Evolutionary conservation across 176 grass and related monocot species (phyloP).

Genomic region (Avena atlantica): DNA sequence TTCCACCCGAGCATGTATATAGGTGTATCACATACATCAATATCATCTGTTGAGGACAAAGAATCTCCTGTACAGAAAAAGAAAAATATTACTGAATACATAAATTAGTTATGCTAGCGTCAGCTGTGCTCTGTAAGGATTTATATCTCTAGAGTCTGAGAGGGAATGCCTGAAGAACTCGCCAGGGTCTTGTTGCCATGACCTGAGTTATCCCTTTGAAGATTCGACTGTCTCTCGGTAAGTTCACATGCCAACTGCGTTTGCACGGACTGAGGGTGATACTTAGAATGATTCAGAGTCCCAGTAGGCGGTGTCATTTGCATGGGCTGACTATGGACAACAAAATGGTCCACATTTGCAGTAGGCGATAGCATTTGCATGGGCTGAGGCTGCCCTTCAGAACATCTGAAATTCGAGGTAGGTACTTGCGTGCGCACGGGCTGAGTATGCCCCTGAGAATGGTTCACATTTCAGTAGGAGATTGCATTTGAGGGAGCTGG

Average conservation of each 20-base stretch:
- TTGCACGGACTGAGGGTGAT: not conserved
- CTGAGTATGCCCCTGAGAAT: not conserved
- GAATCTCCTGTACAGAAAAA: not conserved
- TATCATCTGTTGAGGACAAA: conserved; percentile 11
- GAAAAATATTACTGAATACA: conserved; percentile 4
- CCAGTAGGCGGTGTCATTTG: not conserved
- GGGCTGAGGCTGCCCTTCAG: not conserved
- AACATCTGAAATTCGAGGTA: not conserved
- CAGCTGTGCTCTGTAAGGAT: not conserved
- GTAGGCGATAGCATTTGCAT: not conserved
- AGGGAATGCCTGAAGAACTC: conserved; percentile 23
- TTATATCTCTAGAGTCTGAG: conserved; percentile 11
- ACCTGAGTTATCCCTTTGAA: not conserved
- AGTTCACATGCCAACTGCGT: not conserved
- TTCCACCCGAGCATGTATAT: conserved; percentile 16
- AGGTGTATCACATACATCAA: not conserved
- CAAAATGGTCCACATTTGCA: not conserved
- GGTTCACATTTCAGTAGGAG: conserved; percentile 20
- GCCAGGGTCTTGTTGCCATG: not conserved
- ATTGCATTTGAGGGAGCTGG: not conserved
- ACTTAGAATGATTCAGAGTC: not conserved
- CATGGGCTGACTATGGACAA: not conserved
- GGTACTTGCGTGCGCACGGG: not conserved
- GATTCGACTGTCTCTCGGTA: not conserved
- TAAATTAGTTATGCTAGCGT: not conserved